These are phyloP conservation scores for Tetrastigma voinierianum DNA, from an alignment of 164 flowering plant genomes.

Conservation along the genomic window DNA sequence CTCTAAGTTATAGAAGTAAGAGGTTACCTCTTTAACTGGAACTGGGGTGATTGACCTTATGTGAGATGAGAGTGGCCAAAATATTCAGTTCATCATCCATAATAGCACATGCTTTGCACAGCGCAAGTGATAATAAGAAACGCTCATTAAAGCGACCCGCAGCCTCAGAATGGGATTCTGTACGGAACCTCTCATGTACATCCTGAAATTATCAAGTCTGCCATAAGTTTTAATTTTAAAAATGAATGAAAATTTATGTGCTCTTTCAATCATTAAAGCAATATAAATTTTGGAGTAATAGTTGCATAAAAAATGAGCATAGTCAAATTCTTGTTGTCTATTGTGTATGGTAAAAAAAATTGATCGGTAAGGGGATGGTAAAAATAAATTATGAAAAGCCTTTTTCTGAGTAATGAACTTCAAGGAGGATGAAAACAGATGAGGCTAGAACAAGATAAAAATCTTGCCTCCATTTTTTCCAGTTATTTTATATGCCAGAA, in stretches of 20 bases:
- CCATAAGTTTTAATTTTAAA: neutral
- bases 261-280: neutral
- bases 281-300: too few species aligned
- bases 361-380: too few species aligned
- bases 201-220: slow-evolving; percentile 50
- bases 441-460: too few species aligned
- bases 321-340: too few species aligned
- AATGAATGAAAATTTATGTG: neutral
- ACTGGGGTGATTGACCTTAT: slow-evolving; percentile 63
- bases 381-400: too few species aligned
- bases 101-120: slow-evolving; percentile 83
- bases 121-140: slow-evolving; percentile 82
- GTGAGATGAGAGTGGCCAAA: slow-evolving; percentile 84
- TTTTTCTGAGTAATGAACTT: too few species aligned
- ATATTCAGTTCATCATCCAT: slow-evolving; percentile 95
- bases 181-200: slow-evolving; percentile 94
- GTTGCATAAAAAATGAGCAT: too few species aligned
- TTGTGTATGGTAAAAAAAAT: too few species aligned
- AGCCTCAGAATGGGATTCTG: slow-evolving; percentile 85
- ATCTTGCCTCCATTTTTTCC: too few species aligned
- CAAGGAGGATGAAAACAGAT: too few species aligned
- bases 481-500: neutral
- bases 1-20: neutral
- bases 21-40: slow-evolving; percentile 58
- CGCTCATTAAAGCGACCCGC: slow-evolving; percentile 93